These are phyloP conservation scores for Antitrichia curtipendula DNA, from an alignment of 225 moss, liverwort and hornwort species.

Conservation along the genomic window DNA sequence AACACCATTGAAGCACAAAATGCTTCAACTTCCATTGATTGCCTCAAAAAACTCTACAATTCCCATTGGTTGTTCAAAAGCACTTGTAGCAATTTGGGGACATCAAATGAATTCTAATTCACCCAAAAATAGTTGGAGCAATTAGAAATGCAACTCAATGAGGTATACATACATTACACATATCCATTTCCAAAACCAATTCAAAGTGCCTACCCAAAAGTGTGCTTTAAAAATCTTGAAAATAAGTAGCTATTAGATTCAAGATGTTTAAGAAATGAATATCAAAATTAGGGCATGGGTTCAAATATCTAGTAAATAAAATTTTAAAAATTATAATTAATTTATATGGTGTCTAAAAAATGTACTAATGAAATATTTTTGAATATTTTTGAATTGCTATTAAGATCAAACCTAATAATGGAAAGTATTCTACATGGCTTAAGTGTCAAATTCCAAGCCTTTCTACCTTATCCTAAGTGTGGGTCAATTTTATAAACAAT, in stretches of 20 bases:
- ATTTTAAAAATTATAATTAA: not conserved
- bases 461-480: not conserved
- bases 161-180: not conserved
- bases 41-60: no score
- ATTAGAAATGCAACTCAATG: fast-evolving
- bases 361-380: not conserved
- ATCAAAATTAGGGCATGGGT: no score
- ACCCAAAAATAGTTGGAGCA: fast-evolving
- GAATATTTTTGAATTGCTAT: not conserved
- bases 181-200: not conserved
- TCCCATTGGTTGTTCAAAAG: no score
- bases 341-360: not conserved
- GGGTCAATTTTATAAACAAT: not conserved
- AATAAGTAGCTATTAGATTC: no score
- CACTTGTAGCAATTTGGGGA: fast-evolving
- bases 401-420: not conserved
- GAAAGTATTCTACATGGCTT: not conserved
- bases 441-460: not conserved
- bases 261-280: no score
- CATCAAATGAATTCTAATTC: no score
- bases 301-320: no score
- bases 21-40: not conserved
- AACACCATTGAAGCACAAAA: not conserved
- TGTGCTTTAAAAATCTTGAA: no score
- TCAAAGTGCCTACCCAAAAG: fast-evolving